Evolutionary conservation across 2,329 filamentous ascomycete genomes (phyloP).

Genomic region (Xylaria sp.): DNA sequence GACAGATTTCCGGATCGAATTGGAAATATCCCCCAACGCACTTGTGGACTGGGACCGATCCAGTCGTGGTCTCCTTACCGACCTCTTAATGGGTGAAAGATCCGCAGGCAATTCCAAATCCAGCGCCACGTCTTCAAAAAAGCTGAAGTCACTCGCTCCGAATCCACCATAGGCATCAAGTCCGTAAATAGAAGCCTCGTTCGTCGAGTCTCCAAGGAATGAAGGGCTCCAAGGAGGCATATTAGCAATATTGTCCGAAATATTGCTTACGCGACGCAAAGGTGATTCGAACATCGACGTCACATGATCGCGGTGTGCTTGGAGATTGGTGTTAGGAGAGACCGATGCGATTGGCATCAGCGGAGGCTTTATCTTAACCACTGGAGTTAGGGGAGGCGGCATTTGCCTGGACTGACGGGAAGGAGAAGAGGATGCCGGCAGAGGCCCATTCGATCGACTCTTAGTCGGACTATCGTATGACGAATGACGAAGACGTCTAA

Average conservation of each 20-base stretch:
- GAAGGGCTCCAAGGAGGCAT: constrained; percentile 71
- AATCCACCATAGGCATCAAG: constrained; percentile 49
- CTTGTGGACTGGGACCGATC: constrained; percentile 73
- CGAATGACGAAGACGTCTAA: constrained; percentile 89
- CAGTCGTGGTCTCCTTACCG: constrained; percentile 67
- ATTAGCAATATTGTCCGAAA: constrained; percentile 58
- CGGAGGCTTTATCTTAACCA: constrained; percentile 78
- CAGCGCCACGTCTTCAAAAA: constrained; percentile 63
- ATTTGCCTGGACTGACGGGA: constrained; percentile 68
- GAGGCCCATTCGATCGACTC: constrained; percentile 64
- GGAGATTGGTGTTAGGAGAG: constrained; percentile 92
- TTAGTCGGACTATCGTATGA: constrained; percentile 93
- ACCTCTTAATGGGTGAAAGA: constrained; percentile 74
- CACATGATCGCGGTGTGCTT: constrained; percentile 86
- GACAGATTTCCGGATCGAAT: constrained; percentile 63
- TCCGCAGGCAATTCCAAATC: constrained; percentile 62
- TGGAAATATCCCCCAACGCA: constrained; percentile 70
- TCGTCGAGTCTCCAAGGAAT: constrained; percentile 64
- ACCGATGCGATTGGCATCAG: constrained; percentile 74
- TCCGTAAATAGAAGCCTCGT: constrained; percentile 60
- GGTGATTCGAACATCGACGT: constrained; percentile 79
- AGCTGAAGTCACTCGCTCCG: constrained; percentile 71
- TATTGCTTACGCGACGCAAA: constrained; percentile 59
- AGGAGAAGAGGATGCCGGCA: constrained; percentile 75
- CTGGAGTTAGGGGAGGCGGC: constrained; percentile 81